These are phyloP conservation scores for Eucalyptus pauciflora DNA, from an alignment of 345 rosid species.

Conservation along the genomic window DNA sequence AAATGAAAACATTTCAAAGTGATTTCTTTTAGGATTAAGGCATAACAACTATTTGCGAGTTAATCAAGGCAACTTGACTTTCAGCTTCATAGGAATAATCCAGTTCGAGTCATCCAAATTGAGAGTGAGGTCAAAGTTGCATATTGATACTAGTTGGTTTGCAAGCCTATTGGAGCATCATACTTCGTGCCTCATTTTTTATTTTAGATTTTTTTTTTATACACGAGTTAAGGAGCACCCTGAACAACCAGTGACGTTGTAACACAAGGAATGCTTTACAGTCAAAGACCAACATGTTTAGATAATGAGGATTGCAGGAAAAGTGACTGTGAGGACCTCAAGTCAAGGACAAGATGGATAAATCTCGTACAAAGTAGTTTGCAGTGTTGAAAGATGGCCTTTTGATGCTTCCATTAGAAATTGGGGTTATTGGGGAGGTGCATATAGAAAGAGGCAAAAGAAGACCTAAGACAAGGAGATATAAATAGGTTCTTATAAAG, in stretches of 20 bases:
- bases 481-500: neutral
- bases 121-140: neutral
- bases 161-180: neutral
- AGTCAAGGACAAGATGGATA: neutral
- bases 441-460: neutral
- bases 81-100: neutral
- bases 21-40: neutral
- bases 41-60: neutral
- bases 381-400: neutral
- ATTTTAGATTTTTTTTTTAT: neutral
- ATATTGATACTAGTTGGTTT: neutral
- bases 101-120: neutral
- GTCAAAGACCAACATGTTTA: neutral
- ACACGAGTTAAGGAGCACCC: neutral
- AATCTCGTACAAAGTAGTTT: neutral
- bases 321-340: neutral
- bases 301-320: neutral
- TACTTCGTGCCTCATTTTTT: neutral
- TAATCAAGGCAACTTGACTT: neutral
- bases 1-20: neutral
- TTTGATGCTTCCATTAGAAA: neutral
- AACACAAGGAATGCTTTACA: neutral
- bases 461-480: neutral
- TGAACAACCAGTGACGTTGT: neutral
- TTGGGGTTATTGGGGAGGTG: neutral